These are phyloP conservation scores for Mesembryanthemum crystallinum DNA, from an alignment of 148 eudicot species.

Conservation along the genomic window DNA sequence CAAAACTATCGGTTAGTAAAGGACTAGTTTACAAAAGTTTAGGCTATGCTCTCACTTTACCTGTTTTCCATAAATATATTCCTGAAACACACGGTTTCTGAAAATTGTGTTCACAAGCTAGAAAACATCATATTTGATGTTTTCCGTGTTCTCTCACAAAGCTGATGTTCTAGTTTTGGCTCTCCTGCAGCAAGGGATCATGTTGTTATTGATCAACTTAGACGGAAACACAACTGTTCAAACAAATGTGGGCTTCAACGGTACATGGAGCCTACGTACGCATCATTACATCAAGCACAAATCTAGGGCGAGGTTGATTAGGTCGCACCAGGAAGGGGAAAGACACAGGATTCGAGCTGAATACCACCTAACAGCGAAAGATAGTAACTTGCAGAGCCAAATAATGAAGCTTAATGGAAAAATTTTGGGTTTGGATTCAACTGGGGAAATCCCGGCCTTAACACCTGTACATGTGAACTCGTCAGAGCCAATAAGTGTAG, in stretches of 20 bases:
- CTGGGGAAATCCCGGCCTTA: conserved; percentile 60
- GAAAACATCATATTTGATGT: too few relatives aligned
- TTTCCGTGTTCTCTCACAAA: background rate
- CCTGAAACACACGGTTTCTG: too few relatives aligned
- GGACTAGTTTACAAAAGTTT: background rate
- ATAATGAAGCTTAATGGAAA: conserved; percentile 73
- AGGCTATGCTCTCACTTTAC: too few relatives aligned
- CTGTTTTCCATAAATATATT: too few relatives aligned
- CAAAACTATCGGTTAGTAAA: conserved; percentile 69
- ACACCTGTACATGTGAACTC: conserved; percentile 52
- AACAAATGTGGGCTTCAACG: conserved; percentile 37
- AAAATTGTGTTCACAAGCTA: too few relatives aligned
- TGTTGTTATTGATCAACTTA: conserved; percentile 65
- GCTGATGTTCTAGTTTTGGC: background rate
- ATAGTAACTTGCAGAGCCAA: conserved; percentile 68
- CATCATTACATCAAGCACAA: conserved; percentile 27
- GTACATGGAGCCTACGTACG: conserved; percentile 15
- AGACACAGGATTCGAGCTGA: conserved; percentile 48
- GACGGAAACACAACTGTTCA: conserved; percentile 52
- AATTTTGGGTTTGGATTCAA: conserved; percentile 40
- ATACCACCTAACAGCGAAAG: conserved; percentile 73
- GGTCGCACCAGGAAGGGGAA: conserved; percentile 23
- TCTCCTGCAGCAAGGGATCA: conserved; percentile 60
- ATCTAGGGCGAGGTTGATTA: conserved; percentile 2
- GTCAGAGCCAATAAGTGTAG: conserved; percentile 51